Conservation (phyloP, 2,329 filamentous ascomycete species). For the Ceratocystis cacaofunesta region DNA sequence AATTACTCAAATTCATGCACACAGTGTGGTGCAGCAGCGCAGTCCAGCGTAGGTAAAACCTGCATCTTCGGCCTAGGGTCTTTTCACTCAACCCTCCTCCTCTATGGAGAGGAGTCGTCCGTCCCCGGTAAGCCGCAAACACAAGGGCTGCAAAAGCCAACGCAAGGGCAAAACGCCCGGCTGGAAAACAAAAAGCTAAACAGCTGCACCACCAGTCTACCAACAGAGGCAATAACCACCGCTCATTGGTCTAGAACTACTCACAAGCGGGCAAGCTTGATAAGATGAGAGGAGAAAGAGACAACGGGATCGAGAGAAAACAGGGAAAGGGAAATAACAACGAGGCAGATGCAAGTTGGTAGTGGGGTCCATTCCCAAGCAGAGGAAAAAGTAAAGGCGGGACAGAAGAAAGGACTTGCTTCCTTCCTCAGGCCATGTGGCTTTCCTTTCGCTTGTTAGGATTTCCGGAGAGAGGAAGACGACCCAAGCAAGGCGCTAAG, state of each 20-base stretch:
- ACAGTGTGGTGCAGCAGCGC: too few species aligned
- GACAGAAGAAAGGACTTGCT: neutral
- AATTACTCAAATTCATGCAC: neutral
- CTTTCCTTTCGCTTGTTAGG: conserved; percentile 1
- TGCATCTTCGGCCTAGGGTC: neutral
- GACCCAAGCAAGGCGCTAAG: neutral
- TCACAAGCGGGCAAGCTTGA: neutral
- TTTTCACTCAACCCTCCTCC: neutral
- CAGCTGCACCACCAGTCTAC: too few species aligned
- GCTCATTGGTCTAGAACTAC: neutral
- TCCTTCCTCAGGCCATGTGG: neutral
- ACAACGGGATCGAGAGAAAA: neutral
- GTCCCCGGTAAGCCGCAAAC: neutral
- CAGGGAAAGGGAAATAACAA: neutral
- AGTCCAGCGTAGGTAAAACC: neutral
- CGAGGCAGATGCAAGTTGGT: neutral
- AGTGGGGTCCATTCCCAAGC: neutral
- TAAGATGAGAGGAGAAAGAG: neutral
- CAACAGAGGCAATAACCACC: too few species aligned
- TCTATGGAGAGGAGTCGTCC: neutral
- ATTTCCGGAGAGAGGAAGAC: neutral
- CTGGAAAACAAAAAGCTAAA: too few species aligned
- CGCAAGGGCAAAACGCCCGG: too few species aligned
- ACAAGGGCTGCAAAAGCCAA: neutral
- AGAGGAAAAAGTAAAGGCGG: neutral